Base-by-base conservation (phyloP, 306 rosid species). In the Myrica gale region DNA sequence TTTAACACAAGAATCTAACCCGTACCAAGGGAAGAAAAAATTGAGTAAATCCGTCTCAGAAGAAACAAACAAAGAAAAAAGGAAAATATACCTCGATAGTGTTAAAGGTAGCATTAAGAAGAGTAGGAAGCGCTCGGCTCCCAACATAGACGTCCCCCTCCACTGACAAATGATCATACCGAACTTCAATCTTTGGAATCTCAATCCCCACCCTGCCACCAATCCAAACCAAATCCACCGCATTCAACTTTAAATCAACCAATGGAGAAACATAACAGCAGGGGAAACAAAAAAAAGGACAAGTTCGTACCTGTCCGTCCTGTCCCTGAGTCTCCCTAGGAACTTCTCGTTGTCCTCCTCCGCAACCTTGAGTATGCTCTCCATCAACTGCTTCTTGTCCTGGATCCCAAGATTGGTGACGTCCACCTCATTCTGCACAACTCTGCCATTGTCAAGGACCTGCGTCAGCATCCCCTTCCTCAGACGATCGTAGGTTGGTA, bases 61-160 rank as follows among this genome's bases (percentile, higher is more conserved):
- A 73, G n/a, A 10, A 20, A 23, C 32, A 23, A 45, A 74, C n/a
- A 12, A 11, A 16, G 1, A 12, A 7, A 6, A 20, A 41, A 15
- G 13, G 6, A 17, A 7, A 62, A 9, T 41, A 60, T 83, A 93
- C 98, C 96, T 93, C 95, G 0, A 88, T 60, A 51, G 84, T 9
- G 82, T 93, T 88, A 50, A 90, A 69, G 45, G 91, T 79, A 17
- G 53, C 81, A 71, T 93, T 93, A 32, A 84, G 75, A 46, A 93
- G 76, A 46, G 98, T 82, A 21, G 97, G 97, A 47, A 89, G 97
- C 0, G 98, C 95, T 83, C 98, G 87, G 26, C 88, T 81, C 8
- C 98, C 98, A 74, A 81, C 92, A 82, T 84, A 72, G 17, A 87
- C 90, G 65, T 90, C 89, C 76, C 98, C 98, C 50, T 93, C 93